Base-by-base conservation (phyloP, 768 basidiomycete species). In the Lentinula detonsa region DNA sequence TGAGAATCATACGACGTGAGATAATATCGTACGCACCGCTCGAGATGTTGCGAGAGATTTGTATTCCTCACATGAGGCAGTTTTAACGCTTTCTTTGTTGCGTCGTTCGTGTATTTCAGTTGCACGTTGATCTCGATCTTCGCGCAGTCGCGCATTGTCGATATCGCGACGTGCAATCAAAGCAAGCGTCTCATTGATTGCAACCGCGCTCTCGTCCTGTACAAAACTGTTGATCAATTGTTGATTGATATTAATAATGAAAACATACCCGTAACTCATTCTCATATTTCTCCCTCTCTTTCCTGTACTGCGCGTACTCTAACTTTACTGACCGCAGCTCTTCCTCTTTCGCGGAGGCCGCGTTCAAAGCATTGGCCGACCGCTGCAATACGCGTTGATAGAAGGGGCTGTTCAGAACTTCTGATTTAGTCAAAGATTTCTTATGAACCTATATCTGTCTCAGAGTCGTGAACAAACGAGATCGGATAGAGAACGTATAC, bases 41-140 rank as follows among this genome's bases (percentile, higher is more conserved):
- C 87, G 85, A 7, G 85, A 81, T 57, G 87, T 85, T 5, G 83
- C 82, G 33, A 95, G 73, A 3, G 74, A 74, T 68, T 87, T 86
- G 55, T 85, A 78, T 69, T 95, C 88, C 57, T 87, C 80, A 8
- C 81, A 66, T 10, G 86, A 84, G 7, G 82, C 75, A 35, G 80
- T 65, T 69, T 85, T 90, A 53, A 82, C 74, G 52, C 68, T 67
- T 35, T 91, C 90, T 65, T 82, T 84, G 28, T 83, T 81, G 69
- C 82, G 86, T 60, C 87, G 82, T 67, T 95, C 93, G 37, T 77
- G 70, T 33, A 90, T 65, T 65, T 93, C 91, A 3, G 85, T 82
- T 7, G 71, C 68, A 49, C 77, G 77, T 63, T 88, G 86, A 64
- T 93, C 90, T 6, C 91, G 84, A 63, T 85, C 80, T 56, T 88